Evolutionary conservation across 768 basidiomycete species (phyloP), one percentile per base, ranked within the genome.

Genomic region (Suillus weaverae): DNA sequence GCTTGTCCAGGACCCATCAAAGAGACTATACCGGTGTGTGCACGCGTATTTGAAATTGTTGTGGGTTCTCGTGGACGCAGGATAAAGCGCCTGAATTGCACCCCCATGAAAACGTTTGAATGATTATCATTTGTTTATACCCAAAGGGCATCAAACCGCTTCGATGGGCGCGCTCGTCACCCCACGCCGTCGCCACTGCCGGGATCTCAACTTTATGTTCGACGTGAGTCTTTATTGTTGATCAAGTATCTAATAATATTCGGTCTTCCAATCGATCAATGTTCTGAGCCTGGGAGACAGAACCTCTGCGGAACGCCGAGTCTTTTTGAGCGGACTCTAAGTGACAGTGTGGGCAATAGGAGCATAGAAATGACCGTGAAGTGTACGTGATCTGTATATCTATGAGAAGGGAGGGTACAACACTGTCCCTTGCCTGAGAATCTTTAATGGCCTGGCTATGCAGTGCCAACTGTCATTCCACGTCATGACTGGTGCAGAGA

Each of bases 381-480:
- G 39, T 65, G 68, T 76, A 76, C 73, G 73, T 77, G 69, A 76
- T 76, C 32, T 60, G 62, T 68, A 66, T 68, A 61, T 35, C 55
- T 55, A 62, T 60, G 46, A 55, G 61, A 68, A 73, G 56, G 26
- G 38, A 56, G 64, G 66, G 46, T 50, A 51, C 33, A 62, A 46
- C n/a, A 53, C 51, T 59, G 56, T 48, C 41, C 66, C 57, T 65
- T 60, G 72, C 72, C 64, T 73, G 72, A 69, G 76, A 77, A 77
- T 66, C 14, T 3, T 33, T 39, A 35, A 18, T 11, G 53, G 38
- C 10, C 16, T 62, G 36, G 3, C 26, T 18, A 53, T 48, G 36
- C 26, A 48, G 46, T 67, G 60, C 62, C 20, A 54, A 54, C 56
- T 61, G 68, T 51, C 53, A 63, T 64, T 54, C 54, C 62, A 66